Conservation (phyloP, 495 filamentous ascomycete species). For the Aspergillus saccharolyticus region DNA sequence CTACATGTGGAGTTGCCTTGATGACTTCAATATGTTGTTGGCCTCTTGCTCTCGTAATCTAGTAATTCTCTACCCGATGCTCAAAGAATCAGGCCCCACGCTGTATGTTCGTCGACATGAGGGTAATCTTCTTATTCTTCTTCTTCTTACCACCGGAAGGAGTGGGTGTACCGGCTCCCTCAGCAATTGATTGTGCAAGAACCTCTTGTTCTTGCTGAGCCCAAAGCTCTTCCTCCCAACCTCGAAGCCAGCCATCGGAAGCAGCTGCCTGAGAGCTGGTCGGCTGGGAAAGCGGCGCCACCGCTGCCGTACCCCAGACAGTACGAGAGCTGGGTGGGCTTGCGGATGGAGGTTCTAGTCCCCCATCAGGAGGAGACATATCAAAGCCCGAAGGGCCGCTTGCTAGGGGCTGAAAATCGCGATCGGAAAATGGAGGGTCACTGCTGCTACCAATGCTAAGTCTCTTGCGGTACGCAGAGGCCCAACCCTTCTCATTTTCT, state of each 20-base stretch:
- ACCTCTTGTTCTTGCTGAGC: conserved; percentile 42
- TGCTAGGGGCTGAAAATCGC: conserved; percentile 65
- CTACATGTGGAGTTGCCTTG: background rate
- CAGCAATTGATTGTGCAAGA: conserved; percentile 31
- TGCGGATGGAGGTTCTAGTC: conserved; percentile 67
- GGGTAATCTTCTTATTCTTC: conserved; percentile 88
- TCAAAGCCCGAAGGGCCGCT: conserved; percentile 41
- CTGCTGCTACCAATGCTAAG: conserved; percentile 34
- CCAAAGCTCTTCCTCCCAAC: conserved; percentile 64
- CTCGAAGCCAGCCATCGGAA: conserved; percentile 78
- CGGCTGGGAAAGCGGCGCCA: conserved; percentile 49
- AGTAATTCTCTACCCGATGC: background rate
- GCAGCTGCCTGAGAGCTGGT: conserved; percentile 31
- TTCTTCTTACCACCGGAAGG: conserved; percentile 61
- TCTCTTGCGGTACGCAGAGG: conserved; percentile 44
- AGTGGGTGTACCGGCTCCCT: conserved; percentile 21
- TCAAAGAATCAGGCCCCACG: conserved; percentile 47
- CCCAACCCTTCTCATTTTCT: conserved; percentile 64
- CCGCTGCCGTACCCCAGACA: conserved; percentile 77
- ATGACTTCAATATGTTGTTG: background rate
- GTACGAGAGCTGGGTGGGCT: conserved; percentile 71
- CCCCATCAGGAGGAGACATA: conserved; percentile 54
- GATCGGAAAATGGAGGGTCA: conserved; percentile 40
- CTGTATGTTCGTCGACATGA: conserved; percentile 82
- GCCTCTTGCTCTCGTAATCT: background rate